phyloP scores from a whole-genome alignment of 2,329 filamentous ascomycete genomes.

The Fusarium neocosmosporiellum region DNA sequence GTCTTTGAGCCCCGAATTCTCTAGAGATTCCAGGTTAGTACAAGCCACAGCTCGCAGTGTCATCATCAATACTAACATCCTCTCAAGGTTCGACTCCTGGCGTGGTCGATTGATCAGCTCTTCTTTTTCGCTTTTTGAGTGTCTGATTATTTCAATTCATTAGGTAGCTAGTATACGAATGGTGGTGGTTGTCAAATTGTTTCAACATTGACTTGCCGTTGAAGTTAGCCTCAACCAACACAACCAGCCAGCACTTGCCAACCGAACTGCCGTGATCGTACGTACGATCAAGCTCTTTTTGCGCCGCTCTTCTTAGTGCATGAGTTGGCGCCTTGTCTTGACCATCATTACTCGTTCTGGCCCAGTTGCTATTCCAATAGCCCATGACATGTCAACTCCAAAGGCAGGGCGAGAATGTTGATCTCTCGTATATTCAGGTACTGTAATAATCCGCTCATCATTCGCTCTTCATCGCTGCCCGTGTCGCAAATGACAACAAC shows the following conservation, averaged over 20 bases:
- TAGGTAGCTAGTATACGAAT: too few species aligned
- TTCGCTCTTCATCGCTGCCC: neutral
- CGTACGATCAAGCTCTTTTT: slow-evolving; percentile 10
- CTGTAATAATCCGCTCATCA: neutral
- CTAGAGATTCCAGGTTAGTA: slow-evolving; percentile 40
- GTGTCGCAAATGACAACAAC: neutral
- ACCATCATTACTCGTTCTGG: neutral
- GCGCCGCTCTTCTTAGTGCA: neutral
- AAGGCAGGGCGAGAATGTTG: neutral
- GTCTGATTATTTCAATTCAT: too few species aligned
- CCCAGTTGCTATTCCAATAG: neutral
- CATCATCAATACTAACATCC: slow-evolving; percentile 4
- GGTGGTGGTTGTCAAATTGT: neutral
- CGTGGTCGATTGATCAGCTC: slow-evolving; percentile 30
- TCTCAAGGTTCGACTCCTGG: slow-evolving; percentile 39
- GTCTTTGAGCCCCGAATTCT: slow-evolving; percentile 19
- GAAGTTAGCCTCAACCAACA: neutral
- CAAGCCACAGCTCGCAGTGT: neutral
- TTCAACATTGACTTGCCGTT: neutral
- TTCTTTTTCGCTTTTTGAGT: neutral
- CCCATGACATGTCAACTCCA: neutral
- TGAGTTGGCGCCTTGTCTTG: neutral
- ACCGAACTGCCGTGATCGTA: neutral
- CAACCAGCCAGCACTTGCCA: neutral
- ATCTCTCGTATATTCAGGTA: neutral